phyloP scores from a whole-genome alignment of 257 asterid genomes.

The Solanum commersonii region DNA sequence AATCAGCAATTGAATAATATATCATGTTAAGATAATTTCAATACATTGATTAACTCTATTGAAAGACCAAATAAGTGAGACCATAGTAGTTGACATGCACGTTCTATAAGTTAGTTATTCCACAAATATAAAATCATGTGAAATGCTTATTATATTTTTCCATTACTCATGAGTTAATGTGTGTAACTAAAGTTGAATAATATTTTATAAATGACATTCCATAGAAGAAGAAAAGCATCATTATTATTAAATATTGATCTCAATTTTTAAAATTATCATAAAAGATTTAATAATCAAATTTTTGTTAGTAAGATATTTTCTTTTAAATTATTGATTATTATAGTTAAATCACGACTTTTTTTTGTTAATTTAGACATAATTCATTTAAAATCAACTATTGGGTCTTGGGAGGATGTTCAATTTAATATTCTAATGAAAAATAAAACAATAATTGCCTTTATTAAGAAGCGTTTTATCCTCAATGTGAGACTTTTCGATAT shows the following conservation, averaged over 20 bases:
- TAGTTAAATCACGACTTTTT: not conserved
- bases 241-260: not conserved
- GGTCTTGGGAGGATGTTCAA: not conserved
- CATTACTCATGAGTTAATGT: not conserved
- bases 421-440: not conserved
- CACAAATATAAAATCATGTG: not conserved
- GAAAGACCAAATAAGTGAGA: not conserved
- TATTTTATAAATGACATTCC: not conserved
- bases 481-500: too few species aligned
- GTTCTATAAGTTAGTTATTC: not conserved
- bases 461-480: rapidly evolving
- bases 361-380: not conserved
- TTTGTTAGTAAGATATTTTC: not conserved
- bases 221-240: not conserved
- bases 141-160: not conserved
- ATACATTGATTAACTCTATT: not conserved
- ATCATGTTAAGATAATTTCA: not conserved
- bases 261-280: not conserved
- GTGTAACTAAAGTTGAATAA: not conserved
- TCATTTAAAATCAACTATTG: not conserved
- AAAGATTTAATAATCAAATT: not conserved
- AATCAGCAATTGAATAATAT: not conserved
- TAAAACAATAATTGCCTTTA: too few species aligned
- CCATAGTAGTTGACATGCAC: not conserved
- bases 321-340: not conserved